Conservation (phyloP, 768 basidiomycete genomes). For the Pisolithus albus region DNA sequence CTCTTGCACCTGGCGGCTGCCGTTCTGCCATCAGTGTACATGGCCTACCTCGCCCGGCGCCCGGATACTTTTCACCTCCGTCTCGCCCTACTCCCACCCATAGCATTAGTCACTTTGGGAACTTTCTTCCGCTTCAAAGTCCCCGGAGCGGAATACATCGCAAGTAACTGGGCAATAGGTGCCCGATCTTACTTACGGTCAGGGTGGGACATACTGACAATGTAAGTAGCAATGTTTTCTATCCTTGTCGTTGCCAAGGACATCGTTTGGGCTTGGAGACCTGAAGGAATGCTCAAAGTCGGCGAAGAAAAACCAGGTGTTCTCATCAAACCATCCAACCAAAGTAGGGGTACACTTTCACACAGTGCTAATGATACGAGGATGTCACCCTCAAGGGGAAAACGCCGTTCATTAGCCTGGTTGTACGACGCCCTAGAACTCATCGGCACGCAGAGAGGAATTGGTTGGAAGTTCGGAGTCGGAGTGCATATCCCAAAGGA, state of each 20-base stretch:
- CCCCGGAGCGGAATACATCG: constrained; percentile 45
- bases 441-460: constrained; percentile 51
- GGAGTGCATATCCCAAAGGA: constrained; percentile 49
- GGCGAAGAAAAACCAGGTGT: constrained; percentile 53
- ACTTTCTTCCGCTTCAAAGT: constrained; percentile 53
- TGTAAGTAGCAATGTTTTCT: constrained; percentile 38
- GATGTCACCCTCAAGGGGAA: not conserved
- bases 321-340: not conserved
- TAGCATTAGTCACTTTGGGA: constrained; percentile 43
- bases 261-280: constrained; percentile 49
- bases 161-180: constrained; percentile 72
- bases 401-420: constrained; percentile 34
- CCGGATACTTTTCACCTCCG: constrained; percentile 59
- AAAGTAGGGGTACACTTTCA: constrained; percentile 4
- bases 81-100: constrained; percentile 53
- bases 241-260: constrained; percentile 51
- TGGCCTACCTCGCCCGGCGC: constrained; percentile 67
- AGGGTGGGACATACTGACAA: not conserved
- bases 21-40: constrained; percentile 53
- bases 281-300: constrained; percentile 61
- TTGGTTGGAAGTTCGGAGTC: constrained; percentile 63
- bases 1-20: constrained; percentile 31
- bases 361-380: not conserved
- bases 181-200: constrained; percentile 4
- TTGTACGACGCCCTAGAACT: constrained; percentile 60